Percentiles rank a stretch among this genome's conserved stretches.
These are phyloP conservation scores for Diospyros kaki DNA, from an alignment of 148 eudicot genomes.

Conservation along the genomic window DNA sequence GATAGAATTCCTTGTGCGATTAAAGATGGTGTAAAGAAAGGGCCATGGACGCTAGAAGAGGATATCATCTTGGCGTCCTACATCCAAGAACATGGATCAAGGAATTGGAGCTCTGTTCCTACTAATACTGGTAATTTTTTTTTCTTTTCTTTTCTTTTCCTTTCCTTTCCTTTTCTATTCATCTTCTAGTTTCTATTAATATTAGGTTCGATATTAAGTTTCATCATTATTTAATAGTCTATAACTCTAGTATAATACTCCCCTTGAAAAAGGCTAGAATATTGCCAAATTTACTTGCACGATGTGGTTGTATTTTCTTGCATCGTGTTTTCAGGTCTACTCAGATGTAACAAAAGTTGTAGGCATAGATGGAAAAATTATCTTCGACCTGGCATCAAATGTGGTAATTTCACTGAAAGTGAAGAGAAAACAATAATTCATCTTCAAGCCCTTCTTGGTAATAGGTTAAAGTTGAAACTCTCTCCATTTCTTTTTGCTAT, in stretches of 20 bases:
- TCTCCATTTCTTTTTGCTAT: too few relatives aligned
- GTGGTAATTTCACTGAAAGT: constrained; percentile 71
- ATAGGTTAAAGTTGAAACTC: constrained; percentile 18
- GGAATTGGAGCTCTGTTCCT: constrained; percentile 92
- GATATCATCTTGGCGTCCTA: constrained; percentile 77
- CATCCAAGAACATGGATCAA: constrained; percentile 86
- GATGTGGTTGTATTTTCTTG: not conserved
- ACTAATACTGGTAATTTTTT: constrained; percentile 54
- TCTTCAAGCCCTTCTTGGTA: constrained; percentile 92
- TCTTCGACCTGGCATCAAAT: constrained; percentile 82
- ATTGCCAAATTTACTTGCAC: not conserved
- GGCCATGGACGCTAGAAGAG: constrained; percentile 96
- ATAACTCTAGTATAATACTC: not conserved
- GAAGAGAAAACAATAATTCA: constrained; percentile 93
- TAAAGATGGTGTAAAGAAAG: constrained; percentile 77
- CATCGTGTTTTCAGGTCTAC: constrained; percentile 41
- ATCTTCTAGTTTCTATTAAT: constrained; percentile 1
- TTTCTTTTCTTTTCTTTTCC: not conserved
- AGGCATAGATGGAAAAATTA: constrained; percentile 88
- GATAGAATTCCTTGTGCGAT: constrained; percentile 91
- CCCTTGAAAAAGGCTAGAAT: not conserved
- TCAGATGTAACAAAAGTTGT: constrained; percentile 92
- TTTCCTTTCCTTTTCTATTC: not conserved
- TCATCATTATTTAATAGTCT: constrained; percentile 40
- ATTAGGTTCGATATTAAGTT: constrained; percentile 31